These are phyloP conservation scores for Cyclocybe aegerita DNA, from an alignment of 768 basidiomycete genomes.

Conservation along the genomic window DNA sequence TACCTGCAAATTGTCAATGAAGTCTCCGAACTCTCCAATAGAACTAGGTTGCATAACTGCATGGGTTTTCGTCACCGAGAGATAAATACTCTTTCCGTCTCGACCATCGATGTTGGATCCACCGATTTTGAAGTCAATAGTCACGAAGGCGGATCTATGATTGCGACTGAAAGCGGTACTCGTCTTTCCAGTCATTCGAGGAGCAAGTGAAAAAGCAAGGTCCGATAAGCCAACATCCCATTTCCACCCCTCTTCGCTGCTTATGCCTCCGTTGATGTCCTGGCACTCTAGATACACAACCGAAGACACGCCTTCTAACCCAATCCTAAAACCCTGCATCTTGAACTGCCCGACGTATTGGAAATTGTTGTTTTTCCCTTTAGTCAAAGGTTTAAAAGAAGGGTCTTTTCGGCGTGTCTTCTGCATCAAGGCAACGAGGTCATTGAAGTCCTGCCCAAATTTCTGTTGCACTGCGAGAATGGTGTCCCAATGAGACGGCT, in stretches of 20 bases:
- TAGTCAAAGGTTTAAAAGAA: conserved; percentile 15
- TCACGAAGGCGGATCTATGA: conserved; percentile 79
- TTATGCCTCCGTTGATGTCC: conserved; percentile 64
- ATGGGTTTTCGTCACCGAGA: conserved; percentile 75
- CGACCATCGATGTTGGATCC: conserved; percentile 26
- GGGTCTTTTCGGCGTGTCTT: conserved; percentile 45
- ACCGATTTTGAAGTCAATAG: conserved; percentile 65
- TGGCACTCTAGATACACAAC: conserved; percentile 75
- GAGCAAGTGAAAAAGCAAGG: conserved; percentile 81
- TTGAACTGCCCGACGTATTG: conserved; percentile 56
- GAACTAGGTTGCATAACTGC: conserved; percentile 95
- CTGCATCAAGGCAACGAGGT: conserved; percentile 65
- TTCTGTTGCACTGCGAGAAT: conserved; percentile 83
- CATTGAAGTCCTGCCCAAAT: conserved; percentile 87
- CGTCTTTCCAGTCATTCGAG: conserved; percentile 40
- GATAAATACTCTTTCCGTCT: conserved; percentile 39
- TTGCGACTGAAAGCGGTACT: conserved; percentile 51
- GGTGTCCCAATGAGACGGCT: conserved; percentile 83
- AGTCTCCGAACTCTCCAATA: conserved; percentile 87
- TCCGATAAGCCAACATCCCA: conserved; percentile 78
- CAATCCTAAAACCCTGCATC: conserved; percentile 80
- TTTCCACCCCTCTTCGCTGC: conserved; percentile 40
- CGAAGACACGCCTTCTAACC: conserved; percentile 72
- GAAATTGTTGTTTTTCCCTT: conserved; percentile 11
- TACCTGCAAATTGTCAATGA: conserved; percentile 83